A percentile compares a stretch with the other conserved stretches of the same genome.
phyloP scores from a whole-genome alignment of 2,329 filamentous ascomycete species.

The Botrytis sinoallii region DNA sequence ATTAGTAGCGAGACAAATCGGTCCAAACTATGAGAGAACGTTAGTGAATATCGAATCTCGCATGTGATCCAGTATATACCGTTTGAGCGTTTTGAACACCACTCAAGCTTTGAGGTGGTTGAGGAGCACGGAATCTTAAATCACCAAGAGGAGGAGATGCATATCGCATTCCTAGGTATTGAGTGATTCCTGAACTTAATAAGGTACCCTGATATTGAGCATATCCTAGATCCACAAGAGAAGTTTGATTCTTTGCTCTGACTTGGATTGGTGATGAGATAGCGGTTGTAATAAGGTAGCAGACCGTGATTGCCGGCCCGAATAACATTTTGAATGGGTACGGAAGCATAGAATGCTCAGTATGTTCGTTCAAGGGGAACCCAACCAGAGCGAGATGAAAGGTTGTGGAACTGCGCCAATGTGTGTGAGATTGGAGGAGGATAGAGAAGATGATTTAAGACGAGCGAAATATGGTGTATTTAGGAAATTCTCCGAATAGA shows the following conservation, averaged over 20 bases:
- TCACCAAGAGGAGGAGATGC: slow-evolving; percentile 64
- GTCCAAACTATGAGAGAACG: slow-evolving; percentile 9
- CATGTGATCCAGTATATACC: neutral
- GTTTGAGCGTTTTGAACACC: neutral
- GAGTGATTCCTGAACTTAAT: slow-evolving; percentile 54
- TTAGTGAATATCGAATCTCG: neutral
- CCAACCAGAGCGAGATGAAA: neutral
- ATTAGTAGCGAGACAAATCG: slow-evolving; percentile 19
- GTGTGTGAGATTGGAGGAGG: neutral
- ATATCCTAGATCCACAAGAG: slow-evolving; percentile 57
- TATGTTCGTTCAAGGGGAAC: neutral
- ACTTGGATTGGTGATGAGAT: neutral
- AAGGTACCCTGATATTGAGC: slow-evolving; percentile 58
- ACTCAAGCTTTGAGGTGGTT: slow-evolving; percentile 1
- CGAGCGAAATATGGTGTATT: neutral
- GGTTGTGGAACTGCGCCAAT: neutral
- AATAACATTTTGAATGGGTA: neutral
- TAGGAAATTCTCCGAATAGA: no score
- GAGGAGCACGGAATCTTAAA: slow-evolving; percentile 56
- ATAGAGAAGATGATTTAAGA: neutral
- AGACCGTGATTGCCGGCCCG: neutral
- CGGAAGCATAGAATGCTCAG: neutral
- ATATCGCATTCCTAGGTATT: slow-evolving; percentile 73
- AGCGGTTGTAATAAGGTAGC: neutral
- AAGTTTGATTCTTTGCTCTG: neutral